A percentile compares a stretch with the other conserved stretches of the same genome.
Conservation (phyloP, 257 asterid genomes). For the Linderniella brevidens region DNA sequence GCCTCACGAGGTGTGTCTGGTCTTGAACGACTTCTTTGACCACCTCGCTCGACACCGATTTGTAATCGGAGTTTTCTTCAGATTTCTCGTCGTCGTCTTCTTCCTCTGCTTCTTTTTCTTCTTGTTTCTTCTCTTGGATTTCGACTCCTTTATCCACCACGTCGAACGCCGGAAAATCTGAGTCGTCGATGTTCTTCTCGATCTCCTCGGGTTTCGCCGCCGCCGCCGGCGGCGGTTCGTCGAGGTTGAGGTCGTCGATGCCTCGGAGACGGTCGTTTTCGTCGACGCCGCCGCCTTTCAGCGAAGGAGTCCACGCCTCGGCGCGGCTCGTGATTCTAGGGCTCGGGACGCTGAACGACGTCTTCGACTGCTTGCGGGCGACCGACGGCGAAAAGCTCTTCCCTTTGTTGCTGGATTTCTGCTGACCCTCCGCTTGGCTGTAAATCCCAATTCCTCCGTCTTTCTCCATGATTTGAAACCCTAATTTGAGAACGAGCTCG, state of each 20-base stretch:
- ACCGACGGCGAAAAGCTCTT: slow-evolving; percentile 18
- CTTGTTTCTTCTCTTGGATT: slow-evolving; percentile 24
- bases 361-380: slow-evolving; percentile 58
- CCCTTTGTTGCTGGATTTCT: slow-evolving; percentile 16
- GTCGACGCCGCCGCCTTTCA: slow-evolving; percentile 19
- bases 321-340: slow-evolving; percentile 40
- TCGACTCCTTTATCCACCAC: slow-evolving; percentile 88
- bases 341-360: slow-evolving; percentile 71
- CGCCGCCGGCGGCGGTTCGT: slow-evolving; percentile 32
- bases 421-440: slow-evolving; percentile 40
- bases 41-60: slow-evolving; percentile 54
- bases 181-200: slow-evolving; percentile 8
- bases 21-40: slow-evolving; percentile 78
- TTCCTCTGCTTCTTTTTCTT: slow-evolving; percentile 8
- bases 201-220: slow-evolving; percentile 16
- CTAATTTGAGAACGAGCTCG: slow-evolving; percentile 60
- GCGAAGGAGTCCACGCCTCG: slow-evolving; percentile 56
- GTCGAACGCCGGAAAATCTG: slow-evolving; percentile 51
- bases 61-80: slow-evolving; percentile 37
- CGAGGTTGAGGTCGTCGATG: slow-evolving; percentile 72
- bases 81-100: slow-evolving; percentile 10
- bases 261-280: slow-evolving; percentile 25
- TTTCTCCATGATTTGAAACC: slow-evolving; percentile 96
- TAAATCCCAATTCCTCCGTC: slow-evolving; percentile 86
- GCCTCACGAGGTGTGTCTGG: slow-evolving; percentile 32